Evolutionary conservation across 179 eudicot genomes (phyloP).

Genomic region (Vitellaria paradoxa): DNA sequence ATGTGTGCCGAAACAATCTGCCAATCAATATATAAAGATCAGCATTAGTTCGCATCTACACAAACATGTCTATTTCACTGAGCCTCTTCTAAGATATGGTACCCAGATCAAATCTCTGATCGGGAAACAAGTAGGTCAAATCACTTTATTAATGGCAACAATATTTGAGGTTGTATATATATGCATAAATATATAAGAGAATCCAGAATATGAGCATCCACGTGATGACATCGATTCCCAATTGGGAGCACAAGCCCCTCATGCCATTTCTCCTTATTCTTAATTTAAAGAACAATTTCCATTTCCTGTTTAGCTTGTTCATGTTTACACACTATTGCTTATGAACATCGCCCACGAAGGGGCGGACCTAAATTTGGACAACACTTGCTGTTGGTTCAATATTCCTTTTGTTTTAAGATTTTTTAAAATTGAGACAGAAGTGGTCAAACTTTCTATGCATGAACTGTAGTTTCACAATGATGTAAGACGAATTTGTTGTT

Average conservation of each 20-base stretch:
- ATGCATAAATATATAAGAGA: background rate
- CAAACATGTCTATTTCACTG: background rate
- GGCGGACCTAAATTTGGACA: too few relatives aligned
- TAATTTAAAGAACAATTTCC: background rate
- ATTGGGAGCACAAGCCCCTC: background rate
- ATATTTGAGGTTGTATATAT: background rate
- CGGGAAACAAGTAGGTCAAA: background rate
- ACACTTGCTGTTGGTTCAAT: too few relatives aligned
- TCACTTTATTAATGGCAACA: background rate
- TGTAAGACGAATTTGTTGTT: too few relatives aligned
- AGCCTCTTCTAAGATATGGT: background rate
- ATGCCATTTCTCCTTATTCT: background rate
- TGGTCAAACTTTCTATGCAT: too few relatives aligned
- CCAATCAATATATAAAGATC: background rate
- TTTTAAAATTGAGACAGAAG: too few relatives aligned
- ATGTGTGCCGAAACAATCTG: slow-evolving; percentile 33
- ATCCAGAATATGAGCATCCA: background rate
- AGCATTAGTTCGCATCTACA: background rate
- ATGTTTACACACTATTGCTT: background rate
- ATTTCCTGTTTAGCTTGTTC: background rate
- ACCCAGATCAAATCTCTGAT: background rate
- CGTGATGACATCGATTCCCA: background rate
- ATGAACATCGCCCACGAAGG: background rate
- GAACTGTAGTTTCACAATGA: too few relatives aligned
- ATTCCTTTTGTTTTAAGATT: too few relatives aligned